These are phyloP conservation scores for Paralagenidium karlingii DNA, from an alignment of 352 stramenopile species.

Conservation along the genomic window DNA sequence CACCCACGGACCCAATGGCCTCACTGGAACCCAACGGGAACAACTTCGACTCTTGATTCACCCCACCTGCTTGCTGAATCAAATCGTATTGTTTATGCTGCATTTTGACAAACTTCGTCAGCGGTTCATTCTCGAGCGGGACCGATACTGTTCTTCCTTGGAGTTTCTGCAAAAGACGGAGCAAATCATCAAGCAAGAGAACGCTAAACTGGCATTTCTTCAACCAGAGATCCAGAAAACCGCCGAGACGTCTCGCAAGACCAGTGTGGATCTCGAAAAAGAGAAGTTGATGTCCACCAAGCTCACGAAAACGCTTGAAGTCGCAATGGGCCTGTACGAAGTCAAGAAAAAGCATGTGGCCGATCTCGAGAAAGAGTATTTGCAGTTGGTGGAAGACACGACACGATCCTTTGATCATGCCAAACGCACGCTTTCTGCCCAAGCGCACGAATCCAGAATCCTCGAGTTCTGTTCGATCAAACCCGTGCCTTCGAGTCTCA, in stretches of 20 bases:
- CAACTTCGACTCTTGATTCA: no score
- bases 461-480: slow-evolving; percentile 24
- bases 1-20: no score
- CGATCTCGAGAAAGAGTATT: slow-evolving; percentile 35
- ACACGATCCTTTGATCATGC: neutral
- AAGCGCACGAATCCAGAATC: slow-evolving; percentile 14
- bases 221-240: slow-evolving; percentile 39
- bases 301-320: slow-evolving; percentile 24
- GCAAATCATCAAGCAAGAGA: slow-evolving; percentile 26
- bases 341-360: slow-evolving; percentile 22
- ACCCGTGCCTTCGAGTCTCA: slow-evolving; percentile 31
- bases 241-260: slow-evolving; percentile 22
- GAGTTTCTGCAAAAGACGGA: slow-evolving; percentile 41
- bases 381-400: no score
- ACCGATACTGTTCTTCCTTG: slow-evolving; percentile 19
- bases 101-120: slow-evolving; percentile 15
- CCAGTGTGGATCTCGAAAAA: slow-evolving; percentile 48
- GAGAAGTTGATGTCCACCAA: slow-evolving; percentile 37
- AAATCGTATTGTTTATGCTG: slow-evolving; percentile 26
- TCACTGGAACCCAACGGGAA: no score
- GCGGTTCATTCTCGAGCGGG: slow-evolving; percentile 13
- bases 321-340: slow-evolving; percentile 20
- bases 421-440: no score
- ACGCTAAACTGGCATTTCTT: slow-evolving; percentile 28
- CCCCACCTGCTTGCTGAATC: slow-evolving; percentile 38